Evolutionary conservation across 352 stramenopile species (phyloP), one percentile per base, ranked within the genome.

Genomic region (Phytophthora kernoviae): DNA sequence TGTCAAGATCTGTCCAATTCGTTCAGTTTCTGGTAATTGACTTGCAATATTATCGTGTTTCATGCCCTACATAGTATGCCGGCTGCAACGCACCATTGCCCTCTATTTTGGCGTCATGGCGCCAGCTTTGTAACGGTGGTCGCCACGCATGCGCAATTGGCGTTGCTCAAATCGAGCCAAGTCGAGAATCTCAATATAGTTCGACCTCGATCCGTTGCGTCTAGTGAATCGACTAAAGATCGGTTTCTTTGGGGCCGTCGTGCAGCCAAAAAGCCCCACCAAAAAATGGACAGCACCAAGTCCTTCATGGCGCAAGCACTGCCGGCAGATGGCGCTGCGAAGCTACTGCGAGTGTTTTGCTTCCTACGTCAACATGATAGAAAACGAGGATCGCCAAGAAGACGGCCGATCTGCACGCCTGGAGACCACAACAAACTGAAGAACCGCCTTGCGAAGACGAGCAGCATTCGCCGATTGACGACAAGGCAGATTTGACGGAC

Each of bases 301-400:
- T 20, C 47, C 33, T 17, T 21, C 6, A 20, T 37, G 11, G 44
- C 61, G 14, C 61, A 54, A 9, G 57, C 73, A 57, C 61, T 87
- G 20, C 68, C 73, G 39, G 48, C 67, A 3, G 81, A 87, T n/a
- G 65, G 63, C 17, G 65, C 75, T 30, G 58, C 73, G 50, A 75
- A 76, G 37, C 54, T 90, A 43, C 54, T 79, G 55, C 74, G 77
- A 5, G 60, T 81, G 14, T 88, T 90, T 39, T 76, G 65, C 52
- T 77, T 80, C 33, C 56, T 87, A 12, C 72, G 79, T 6, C 79
- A 88, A 59, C 75, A 87, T 46, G 77, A 87, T 21, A 68, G 75
- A 33, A 88, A 87, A 70, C 77, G 14, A 72, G 57, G 20, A 63
- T 77, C 6, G 56, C 64, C 32, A 72, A 48, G 42, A 79, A 75